Evolutionary conservation across 1,284 basidiomycete species (phyloP).

Genomic region (Cryptococcus hybrid): DNA sequence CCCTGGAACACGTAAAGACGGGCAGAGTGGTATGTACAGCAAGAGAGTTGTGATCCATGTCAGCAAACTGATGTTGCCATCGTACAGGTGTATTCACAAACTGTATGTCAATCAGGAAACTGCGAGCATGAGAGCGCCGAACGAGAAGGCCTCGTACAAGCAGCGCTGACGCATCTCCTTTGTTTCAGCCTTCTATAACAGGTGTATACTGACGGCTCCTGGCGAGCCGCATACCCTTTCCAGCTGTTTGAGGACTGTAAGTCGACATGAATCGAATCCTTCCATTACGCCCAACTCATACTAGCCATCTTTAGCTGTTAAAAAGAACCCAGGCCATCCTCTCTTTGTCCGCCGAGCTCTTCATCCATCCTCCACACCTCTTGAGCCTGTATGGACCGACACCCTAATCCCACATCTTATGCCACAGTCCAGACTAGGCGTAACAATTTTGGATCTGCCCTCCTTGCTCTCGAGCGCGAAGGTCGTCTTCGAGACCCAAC

Average conservation of each 20-base stretch:
- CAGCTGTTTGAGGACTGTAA: constrained; percentile 33
- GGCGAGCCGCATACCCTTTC: constrained; percentile 36
- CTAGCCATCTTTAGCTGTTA: constrained; percentile 26
- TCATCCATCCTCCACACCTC: constrained; percentile 15
- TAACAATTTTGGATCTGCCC: constrained; percentile 41
- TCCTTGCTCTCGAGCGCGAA: constrained; percentile 41
- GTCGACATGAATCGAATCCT: background rate
- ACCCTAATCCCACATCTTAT: constrained; percentile 39
- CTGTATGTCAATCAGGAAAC: constrained; percentile 4
- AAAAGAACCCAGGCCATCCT: constrained; percentile 32
- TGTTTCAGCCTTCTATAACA: constrained; percentile 22
- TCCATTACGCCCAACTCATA: background rate
- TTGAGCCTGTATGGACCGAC: constrained; percentile 24
- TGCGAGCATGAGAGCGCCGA: background rate
- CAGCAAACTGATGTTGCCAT: background rate
- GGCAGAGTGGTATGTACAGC: constrained; percentile 28
- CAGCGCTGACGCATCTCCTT: background rate
- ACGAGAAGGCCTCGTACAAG: background rate
- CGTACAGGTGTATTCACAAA: constrained; percentile 17
- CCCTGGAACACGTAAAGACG: constrained; percentile 28
- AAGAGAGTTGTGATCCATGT: background rate
- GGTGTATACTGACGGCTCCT: constrained; percentile 15
- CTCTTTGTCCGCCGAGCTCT: constrained; percentile 38
- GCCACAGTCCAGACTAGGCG: constrained; percentile 33
- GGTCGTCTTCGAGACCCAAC: constrained; percentile 26